A percentile compares a stretch with the other conserved stretches of the same genome.
Evolutionary conservation across 306 rosid species (phyloP).

Genomic region (Astragalus membranaceus): DNA sequence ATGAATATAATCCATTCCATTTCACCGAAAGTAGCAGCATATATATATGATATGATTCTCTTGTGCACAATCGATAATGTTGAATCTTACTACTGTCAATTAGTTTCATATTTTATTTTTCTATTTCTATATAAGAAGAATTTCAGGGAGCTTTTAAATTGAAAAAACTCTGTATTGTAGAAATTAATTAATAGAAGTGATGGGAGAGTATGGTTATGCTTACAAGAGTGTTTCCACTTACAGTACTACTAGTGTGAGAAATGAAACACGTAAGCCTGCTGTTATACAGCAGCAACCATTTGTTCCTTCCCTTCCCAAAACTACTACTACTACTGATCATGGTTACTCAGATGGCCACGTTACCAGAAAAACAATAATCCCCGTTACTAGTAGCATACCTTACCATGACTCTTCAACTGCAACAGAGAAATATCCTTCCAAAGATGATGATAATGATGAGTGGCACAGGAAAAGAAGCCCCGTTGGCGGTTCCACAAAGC

Average conservation of each 20-base stretch:
- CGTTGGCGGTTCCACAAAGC: no score
- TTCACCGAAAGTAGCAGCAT: not conserved
- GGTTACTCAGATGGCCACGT: not conserved
- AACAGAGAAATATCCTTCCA: no score
- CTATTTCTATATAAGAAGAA: slow-evolving; percentile 28
- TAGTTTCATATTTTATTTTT: not conserved
- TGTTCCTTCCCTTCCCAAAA: slow-evolving; percentile 20
- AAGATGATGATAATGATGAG: no score
- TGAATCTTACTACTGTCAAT: not conserved
- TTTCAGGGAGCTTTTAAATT: not conserved
- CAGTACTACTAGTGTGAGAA: not conserved
- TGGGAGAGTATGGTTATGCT: slow-evolving; percentile 30
- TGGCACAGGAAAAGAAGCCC: no score
- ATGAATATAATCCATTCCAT: slow-evolving; percentile 17
- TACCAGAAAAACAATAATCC: slow-evolving; percentile 18
- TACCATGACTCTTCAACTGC: not conserved
- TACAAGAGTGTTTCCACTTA: slow-evolving; percentile 18
- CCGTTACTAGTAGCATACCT: slow-evolving; percentile 1
- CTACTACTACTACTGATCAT: not conserved
- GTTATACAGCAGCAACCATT: slow-evolving; percentile 10
- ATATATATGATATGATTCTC: slow-evolving; percentile 17
- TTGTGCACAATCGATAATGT: not conserved
- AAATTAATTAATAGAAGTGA: no score
- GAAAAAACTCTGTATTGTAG: not conserved
- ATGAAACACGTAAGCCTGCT: not conserved